A percentile compares a stretch with the other conserved stretches of the same genome.
phyloP scores from a whole-genome alignment of 31 red algal genomes.

The Odonthalia washingtoniensis region DNA sequence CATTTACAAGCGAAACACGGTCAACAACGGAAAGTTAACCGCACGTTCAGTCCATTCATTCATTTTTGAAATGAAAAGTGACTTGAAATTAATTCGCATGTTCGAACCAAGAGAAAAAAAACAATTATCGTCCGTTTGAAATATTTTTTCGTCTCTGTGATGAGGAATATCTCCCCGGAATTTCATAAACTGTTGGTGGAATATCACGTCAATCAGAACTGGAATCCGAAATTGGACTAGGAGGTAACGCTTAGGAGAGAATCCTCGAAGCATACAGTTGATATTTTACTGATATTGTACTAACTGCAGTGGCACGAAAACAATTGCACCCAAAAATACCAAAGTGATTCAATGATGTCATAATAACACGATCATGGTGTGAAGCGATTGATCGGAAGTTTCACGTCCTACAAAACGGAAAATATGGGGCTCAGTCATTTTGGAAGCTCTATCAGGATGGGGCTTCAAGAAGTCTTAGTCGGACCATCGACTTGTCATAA shows the following conservation, averaged over 20 bases:
- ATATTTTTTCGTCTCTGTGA: not conserved
- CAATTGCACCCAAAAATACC: not conserved
- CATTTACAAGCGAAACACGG: not conserved
- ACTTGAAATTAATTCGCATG: not conserved
- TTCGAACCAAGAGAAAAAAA: not conserved
- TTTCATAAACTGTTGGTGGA: not conserved
- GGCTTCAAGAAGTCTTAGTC: constrained; percentile 8
- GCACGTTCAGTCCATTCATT: not conserved
- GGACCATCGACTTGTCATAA: not conserved
- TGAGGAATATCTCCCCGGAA: not conserved
- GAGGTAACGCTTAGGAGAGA: not conserved
- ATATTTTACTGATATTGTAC: no score
- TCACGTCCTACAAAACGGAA: not conserved
- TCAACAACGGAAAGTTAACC: not conserved
- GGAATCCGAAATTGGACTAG: not conserved
- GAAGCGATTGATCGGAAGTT: constrained; percentile 36
- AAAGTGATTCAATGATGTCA: not conserved
- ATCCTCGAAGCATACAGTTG: not conserved
- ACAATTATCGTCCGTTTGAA: not conserved
- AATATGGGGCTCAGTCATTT: constrained; percentile 32
- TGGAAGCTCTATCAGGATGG: not conserved
- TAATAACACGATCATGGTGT: not conserved
- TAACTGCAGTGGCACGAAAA: no score
- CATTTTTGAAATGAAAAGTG: not conserved
- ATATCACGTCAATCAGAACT: not conserved